phyloP scores from a whole-genome alignment of 768 basidiomycete species.

The Psilocybe cyanescens region DNA sequence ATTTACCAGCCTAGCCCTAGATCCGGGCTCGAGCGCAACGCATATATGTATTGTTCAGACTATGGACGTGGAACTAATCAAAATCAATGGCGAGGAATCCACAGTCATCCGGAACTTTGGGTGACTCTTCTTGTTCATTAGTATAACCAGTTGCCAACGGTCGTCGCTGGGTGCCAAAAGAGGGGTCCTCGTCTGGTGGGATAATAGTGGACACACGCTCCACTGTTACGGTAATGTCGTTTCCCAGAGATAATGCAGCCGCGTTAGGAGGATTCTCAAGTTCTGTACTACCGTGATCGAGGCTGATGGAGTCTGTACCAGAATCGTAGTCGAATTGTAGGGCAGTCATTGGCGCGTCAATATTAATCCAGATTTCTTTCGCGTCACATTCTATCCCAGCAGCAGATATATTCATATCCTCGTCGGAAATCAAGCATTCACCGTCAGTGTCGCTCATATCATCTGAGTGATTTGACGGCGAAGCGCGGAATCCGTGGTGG shows the following conservation, averaged over 20 bases:
- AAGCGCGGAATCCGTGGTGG: background rate
- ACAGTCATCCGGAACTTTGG: background rate
- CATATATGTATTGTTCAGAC: background rate
- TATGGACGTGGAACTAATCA: background rate
- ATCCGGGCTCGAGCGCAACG: background rate
- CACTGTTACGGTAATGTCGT: background rate
- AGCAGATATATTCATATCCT: background rate
- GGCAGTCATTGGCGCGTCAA: background rate
- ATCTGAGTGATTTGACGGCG: background rate
- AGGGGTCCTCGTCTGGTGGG: background rate
- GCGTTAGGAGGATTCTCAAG: background rate
- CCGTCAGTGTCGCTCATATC: background rate
- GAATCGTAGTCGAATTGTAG: conserved; percentile 8
- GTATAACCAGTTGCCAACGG: background rate
- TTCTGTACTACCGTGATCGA: conserved; percentile 17
- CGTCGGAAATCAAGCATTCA: background rate
- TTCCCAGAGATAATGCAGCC: background rate
- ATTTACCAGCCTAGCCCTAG: background rate
- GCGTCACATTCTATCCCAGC: background rate
- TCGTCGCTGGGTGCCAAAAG: background rate
- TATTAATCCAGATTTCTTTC: background rate
- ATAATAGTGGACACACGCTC: background rate
- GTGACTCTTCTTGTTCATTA: background rate
- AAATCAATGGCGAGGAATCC: conserved; percentile 15
- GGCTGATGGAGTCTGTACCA: conserved; percentile 1